Evolutionary conservation across 176 grass and related monocot genomes (phyloP).

Genomic region (Rhynchospora breviuscula): DNA sequence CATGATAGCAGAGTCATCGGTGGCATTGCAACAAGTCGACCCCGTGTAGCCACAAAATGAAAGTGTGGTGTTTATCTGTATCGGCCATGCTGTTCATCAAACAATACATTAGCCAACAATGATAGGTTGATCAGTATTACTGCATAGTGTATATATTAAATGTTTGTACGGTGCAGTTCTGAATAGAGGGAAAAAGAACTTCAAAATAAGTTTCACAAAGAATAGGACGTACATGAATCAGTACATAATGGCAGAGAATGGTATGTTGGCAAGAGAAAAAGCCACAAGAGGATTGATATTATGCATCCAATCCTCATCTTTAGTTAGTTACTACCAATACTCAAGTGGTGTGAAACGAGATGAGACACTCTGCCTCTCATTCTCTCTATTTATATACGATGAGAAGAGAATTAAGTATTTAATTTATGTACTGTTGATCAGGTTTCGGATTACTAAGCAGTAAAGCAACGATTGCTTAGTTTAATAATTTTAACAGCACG

Average conservation of each 20-base stretch:
- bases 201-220: background rate
- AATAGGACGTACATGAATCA: background rate
- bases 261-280: background rate
- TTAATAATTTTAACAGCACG: background rate
- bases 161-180: background rate
- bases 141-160: background rate
- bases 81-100: slow-evolving; percentile 48
- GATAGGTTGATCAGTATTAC: background rate
- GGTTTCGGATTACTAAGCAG: background rate
- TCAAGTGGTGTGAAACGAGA: background rate
- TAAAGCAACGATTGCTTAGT: slow-evolving; percentile 1
- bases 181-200: background rate
- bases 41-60: slow-evolving; percentile 72
- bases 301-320: background rate
- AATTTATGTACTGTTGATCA: background rate
- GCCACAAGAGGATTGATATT: background rate
- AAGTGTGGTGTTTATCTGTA: slow-evolving; percentile 44
- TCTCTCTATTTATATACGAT: slow-evolving; percentile 5
- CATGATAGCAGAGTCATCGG: slow-evolving; percentile 51
- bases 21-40: slow-evolving; percentile 75
- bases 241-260: slow-evolving; percentile 13
- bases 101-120: background rate
- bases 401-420: background rate
- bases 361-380: background rate
- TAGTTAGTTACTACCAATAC: background rate